Evolutionary conservation across 2,329 filamentous ascomycete genomes (phyloP), one percentile per base, ranked within the genome.

Genomic region (Penicillium crustosum): DNA sequence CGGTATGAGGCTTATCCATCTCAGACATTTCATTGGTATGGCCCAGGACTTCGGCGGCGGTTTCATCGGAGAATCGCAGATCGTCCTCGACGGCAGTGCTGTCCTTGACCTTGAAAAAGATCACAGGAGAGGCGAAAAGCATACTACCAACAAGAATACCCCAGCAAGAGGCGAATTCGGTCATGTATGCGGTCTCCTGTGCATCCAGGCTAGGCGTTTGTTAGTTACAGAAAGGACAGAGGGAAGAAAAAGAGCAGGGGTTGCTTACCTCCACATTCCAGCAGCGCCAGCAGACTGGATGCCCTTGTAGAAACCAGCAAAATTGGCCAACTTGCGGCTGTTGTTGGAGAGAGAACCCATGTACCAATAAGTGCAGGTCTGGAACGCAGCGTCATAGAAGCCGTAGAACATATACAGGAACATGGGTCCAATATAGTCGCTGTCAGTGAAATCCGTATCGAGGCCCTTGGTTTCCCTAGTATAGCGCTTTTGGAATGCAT

Each of bases 291-390:
- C 90, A n/a, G 90, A 93, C 75, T 96, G 91, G 63, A 96, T 89
- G 50, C 88, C 88, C 79, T 94, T 94, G 83, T 94, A 94, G 80
- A 90, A 93, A 61, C 90, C 93, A 42, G 91, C 89, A 70, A 93
- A 89, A 80, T 97, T 96, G 78, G 93, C 93, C 29, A 93, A 85
- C 75, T 92, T 93, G 74, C 93, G 91, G 60, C 90, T 86, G 62
- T 93, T 96, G 84, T 97, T 97, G 71, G 90, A 93, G 43, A 97
- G 82, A 8, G 93, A 86, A 50, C 93, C 93, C 89, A 97, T 96
- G 79, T 89, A 93, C 93, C 93, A 97, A 81, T 97, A 97, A 49
- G 93, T 87, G 68, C 82, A 87, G 0, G 91, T 93, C 79, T 97
- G 93, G 88, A 91, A 97, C 54, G 87, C 85, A 43, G 93, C 91